Evolutionary conservation across 2,329 filamentous ascomycete genomes (phyloP).

Genomic region (Boeremia exigua): DNA sequence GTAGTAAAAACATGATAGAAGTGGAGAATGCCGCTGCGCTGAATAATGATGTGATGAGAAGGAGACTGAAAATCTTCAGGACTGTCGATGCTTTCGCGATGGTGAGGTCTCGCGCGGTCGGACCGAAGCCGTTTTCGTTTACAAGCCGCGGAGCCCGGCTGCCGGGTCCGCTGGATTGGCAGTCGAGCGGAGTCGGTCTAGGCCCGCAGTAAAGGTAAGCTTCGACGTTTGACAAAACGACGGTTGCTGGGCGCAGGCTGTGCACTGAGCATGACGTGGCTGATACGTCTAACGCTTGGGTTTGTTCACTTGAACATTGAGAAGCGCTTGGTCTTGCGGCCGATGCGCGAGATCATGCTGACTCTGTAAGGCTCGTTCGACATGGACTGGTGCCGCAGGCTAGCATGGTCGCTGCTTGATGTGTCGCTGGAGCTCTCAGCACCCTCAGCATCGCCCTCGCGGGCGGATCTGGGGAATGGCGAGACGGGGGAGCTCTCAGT

Average conservation of each 20-base stretch:
- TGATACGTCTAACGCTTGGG: slow-evolving; percentile 4
- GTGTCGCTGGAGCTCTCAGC: slow-evolving; percentile 44
- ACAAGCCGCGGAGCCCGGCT: slow-evolving; percentile 20
- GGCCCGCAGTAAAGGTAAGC: slow-evolving; percentile 23
- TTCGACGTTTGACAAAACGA: slow-evolving; percentile 20
- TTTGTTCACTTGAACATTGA: slow-evolving; percentile 47
- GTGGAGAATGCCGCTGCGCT: slow-evolving; percentile 23
- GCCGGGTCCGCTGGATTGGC: slow-evolving; percentile 12
- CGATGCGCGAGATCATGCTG: slow-evolving; percentile 44
- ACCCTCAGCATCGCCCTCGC: slow-evolving; percentile 41
- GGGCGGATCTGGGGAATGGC: slow-evolving; percentile 33
- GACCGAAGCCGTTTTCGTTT: slow-evolving; percentile 17
- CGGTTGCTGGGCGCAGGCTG: slow-evolving; percentile 24
- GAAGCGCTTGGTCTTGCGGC: slow-evolving; percentile 45
- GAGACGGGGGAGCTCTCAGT: slow-evolving; percentile 31
- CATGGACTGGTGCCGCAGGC: slow-evolving; percentile 38
- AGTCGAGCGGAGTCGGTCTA: slow-evolving; percentile 26
- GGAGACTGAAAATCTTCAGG: background rate
- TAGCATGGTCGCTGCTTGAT: slow-evolving; percentile 41
- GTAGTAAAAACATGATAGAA: slow-evolving; percentile 24
- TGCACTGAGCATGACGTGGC: slow-evolving; percentile 26
- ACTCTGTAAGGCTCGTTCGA: slow-evolving; percentile 38
- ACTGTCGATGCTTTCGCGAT: slow-evolving; percentile 14
- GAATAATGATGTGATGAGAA: slow-evolving; percentile 10
- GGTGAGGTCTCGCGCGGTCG: slow-evolving; percentile 10